These are phyloP conservation scores for Pseudogymnoascus sp. DNA, from an alignment of 2,329 filamentous ascomycete species.

Conservation along the genomic window DNA sequence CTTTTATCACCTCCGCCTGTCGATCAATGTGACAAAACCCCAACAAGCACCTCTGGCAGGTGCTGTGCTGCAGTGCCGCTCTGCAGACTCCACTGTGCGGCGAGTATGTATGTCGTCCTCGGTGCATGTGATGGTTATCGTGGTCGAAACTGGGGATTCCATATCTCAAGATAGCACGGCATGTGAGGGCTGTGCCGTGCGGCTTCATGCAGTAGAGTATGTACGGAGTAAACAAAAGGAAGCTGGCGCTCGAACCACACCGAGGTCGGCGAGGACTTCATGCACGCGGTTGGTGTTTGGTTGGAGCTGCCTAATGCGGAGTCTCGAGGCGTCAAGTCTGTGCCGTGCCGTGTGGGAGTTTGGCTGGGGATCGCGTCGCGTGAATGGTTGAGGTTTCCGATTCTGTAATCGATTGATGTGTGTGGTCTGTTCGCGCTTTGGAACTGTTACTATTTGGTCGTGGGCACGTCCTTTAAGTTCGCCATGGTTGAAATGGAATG, in stretches of 20 bases:
- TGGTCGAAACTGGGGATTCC: neutral
- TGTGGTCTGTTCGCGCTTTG: neutral
- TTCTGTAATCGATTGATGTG: neutral
- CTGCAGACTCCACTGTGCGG: neutral
- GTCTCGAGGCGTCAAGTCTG: neutral
- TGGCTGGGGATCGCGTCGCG: neutral
- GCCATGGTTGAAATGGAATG: neutral
- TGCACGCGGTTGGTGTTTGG: neutral
- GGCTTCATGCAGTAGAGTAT: neutral
- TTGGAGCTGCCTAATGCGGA: neutral
- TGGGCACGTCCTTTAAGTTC: neutral
- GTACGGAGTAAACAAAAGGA: neutral
- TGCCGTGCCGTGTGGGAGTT: neutral
- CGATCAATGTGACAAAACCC: slow-evolving; percentile 1
- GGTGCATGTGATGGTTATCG: neutral
- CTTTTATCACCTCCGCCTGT: neutral
- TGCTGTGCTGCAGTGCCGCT: neutral
- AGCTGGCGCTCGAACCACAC: neutral
- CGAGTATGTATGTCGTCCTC: neutral
- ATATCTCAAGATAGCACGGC: neutral
- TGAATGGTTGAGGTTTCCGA: neutral
- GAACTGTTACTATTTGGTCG: neutral
- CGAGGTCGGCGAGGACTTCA: neutral
- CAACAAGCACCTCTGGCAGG: neutral
- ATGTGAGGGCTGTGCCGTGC: neutral